A percentile compares a stretch with the other conserved stretches of the same genome.
These are phyloP conservation scores for Actinomortierella ambigua DNA, from an alignment of 371 early-diverging fungal species.

Conservation along the genomic window DNA sequence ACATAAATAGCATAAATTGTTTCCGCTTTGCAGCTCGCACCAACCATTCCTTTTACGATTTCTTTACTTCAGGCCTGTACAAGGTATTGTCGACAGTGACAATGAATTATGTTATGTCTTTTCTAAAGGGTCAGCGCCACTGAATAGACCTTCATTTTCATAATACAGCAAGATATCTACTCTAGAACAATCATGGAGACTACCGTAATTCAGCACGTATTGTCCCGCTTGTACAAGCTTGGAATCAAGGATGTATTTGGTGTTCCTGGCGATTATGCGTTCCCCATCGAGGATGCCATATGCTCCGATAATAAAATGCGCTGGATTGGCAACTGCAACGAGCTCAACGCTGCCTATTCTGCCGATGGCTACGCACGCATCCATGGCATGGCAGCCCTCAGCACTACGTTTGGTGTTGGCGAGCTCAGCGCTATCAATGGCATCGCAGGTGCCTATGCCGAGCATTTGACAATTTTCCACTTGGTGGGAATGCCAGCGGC, in stretches of 20 bases:
- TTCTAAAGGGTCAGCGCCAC: too few relatives aligned
- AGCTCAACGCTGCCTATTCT: conserved; percentile 56
- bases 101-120: too few relatives aligned
- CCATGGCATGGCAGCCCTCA: conserved; percentile 53
- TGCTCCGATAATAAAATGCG: conserved; percentile 46
- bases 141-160: too few relatives aligned
- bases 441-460: conserved; percentile 59
- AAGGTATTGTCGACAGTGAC: too few relatives aligned
- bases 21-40: too few relatives aligned
- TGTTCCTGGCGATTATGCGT: conserved; percentile 46
- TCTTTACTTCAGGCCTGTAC: too few relatives aligned
- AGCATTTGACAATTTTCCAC: conserved; percentile 60
- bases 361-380: conserved; percentile 63
- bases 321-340: conserved; percentile 50
- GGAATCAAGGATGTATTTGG: conserved; percentile 37
- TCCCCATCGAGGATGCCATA: conserved; percentile 40
- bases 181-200: too few relatives aligned
- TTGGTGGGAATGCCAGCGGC: conserved; percentile 48
- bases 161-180: too few relatives aligned
- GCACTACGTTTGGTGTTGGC: conserved; percentile 65
- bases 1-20: too few relatives aligned
- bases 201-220: conserved; percentile 22
- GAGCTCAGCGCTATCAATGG: conserved; percentile 59
- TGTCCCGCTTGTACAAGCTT: conserved; percentile 29
- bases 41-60: too few relatives aligned